These are phyloP conservation scores for Laguncularia racemosa DNA, from an alignment of 345 rosid species.

Conservation along the genomic window DNA sequence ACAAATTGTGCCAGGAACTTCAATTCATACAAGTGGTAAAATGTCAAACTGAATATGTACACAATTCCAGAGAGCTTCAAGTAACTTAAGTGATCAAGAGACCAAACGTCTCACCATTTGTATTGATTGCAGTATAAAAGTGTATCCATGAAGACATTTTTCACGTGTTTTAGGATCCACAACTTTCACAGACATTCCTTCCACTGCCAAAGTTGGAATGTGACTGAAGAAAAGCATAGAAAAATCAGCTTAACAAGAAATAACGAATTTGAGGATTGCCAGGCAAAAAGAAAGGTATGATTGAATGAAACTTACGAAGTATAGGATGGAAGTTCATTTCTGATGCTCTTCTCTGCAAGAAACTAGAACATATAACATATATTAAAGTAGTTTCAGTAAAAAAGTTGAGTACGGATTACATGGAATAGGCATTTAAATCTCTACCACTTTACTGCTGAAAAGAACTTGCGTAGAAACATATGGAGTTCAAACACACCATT, in stretches of 20 bases:
- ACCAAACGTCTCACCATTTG: conserved; percentile 32
- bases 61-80: neutral
- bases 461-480: too few species aligned
- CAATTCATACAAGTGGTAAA: too few species aligned
- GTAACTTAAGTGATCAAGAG: neutral
- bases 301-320: conserved; percentile 44
- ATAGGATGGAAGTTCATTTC: conserved; percentile 60
- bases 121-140: conserved; percentile 57
- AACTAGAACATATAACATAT: conserved; percentile 31
- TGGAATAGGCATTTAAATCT: too few species aligned
- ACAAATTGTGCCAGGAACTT: too few species aligned
- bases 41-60: too few species aligned
- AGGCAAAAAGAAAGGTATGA: neutral
- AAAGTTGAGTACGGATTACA: too few species aligned
- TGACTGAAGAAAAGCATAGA: conserved; percentile 27
- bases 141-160: conserved; percentile 58
- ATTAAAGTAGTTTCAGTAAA: neutral
- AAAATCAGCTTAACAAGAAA: neutral
- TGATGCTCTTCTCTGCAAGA: conserved; percentile 56
- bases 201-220: conserved; percentile 49
- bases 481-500: too few species aligned
- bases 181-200: conserved; percentile 56
- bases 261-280: too few species aligned
- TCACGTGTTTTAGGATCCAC: conserved; percentile 50
- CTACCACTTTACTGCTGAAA: too few species aligned